Evolutionary conservation across 176 grass and related monocot species (phyloP).

Genomic region (Juncus inflexus): DNA sequence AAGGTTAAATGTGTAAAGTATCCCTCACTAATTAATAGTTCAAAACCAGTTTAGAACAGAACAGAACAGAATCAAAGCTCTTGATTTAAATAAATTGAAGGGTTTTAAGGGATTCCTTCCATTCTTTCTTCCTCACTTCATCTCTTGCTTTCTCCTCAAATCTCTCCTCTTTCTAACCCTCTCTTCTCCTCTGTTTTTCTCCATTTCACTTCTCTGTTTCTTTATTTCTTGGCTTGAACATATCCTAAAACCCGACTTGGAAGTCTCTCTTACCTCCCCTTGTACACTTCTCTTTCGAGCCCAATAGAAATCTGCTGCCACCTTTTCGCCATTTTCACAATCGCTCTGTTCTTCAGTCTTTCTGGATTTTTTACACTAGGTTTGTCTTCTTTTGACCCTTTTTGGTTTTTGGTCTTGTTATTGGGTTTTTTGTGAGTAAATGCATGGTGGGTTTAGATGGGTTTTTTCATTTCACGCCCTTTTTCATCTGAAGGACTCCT

Average conservation of each 20-base stretch:
- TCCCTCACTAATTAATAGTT: no score
- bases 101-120: not conserved
- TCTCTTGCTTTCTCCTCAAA: slow-evolving; percentile 3
- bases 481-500: not conserved
- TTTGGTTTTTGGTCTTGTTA: not conserved
- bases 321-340: not conserved
- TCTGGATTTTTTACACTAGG: slow-evolving; percentile 3
- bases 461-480: not conserved
- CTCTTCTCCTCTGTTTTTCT: slow-evolving; percentile 40
- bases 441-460: not conserved
- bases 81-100: slow-evolving; percentile 66
- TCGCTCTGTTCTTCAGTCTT: not conserved
- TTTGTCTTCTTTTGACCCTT: slow-evolving; percentile 1
- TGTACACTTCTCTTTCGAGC: slow-evolving; percentile 26
- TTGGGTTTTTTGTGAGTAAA: slow-evolving; percentile 9
- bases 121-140: not conserved
- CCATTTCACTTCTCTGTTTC: slow-evolving; percentile 42
- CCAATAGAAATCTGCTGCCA: slow-evolving; percentile 21
- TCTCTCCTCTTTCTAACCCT: slow-evolving; percentile 38
- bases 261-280: slow-evolving; percentile 40
- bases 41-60: slow-evolving; percentile 27
- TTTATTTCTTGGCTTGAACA: slow-evolving; percentile 45
- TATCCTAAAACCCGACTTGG: slow-evolving; percentile 53
- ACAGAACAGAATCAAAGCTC: no score
- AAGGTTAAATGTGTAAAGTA: slow-evolving; percentile 24